Evolutionary conservation across 73 alveolate genomes (phyloP).

Genomic region (Paramecium caudatum): DNA sequence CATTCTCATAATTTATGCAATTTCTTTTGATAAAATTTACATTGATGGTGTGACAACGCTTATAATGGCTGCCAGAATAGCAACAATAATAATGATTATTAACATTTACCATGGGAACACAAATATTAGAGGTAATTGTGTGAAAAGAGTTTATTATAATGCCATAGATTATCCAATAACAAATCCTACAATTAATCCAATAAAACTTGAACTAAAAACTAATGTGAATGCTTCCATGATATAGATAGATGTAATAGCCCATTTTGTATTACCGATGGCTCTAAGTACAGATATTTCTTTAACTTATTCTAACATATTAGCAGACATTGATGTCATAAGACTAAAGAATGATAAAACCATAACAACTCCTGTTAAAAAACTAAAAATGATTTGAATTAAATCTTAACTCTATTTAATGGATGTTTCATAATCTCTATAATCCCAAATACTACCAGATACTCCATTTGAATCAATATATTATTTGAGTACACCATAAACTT

Average conservation of each 20-base stretch:
- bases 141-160: conserved; percentile 89
- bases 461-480: background rate
- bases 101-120: conserved; percentile 75
- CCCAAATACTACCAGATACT: conserved; percentile 64
- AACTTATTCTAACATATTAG: conserved; percentile 94
- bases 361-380: conserved; percentile 87
- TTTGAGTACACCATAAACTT: conserved; percentile 19
- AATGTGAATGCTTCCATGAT: conserved; percentile 95
- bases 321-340: conserved; percentile 96
- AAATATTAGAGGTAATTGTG: conserved; percentile 76
- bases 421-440: conserved; percentile 72
- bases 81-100: background rate
- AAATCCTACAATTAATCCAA: conserved; percentile 97
- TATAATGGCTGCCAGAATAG: conserved; percentile 46
- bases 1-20: conserved; percentile 85
- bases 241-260: conserved; percentile 86
- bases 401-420: conserved; percentile 80
- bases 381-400: conserved; percentile 85
- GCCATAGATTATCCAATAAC: conserved; percentile 97
- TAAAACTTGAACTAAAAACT: conserved; percentile 90
- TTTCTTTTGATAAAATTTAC: conserved; percentile 70
- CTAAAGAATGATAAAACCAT: conserved; percentile 97
- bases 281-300: conserved; percentile 98
- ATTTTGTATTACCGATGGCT: conserved; percentile 91
- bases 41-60: conserved; percentile 80